These are phyloP conservation scores for Aspergillus puulaauensis DNA, from an alignment of 2,329 filamentous ascomycete species.

Conservation along the genomic window DNA sequence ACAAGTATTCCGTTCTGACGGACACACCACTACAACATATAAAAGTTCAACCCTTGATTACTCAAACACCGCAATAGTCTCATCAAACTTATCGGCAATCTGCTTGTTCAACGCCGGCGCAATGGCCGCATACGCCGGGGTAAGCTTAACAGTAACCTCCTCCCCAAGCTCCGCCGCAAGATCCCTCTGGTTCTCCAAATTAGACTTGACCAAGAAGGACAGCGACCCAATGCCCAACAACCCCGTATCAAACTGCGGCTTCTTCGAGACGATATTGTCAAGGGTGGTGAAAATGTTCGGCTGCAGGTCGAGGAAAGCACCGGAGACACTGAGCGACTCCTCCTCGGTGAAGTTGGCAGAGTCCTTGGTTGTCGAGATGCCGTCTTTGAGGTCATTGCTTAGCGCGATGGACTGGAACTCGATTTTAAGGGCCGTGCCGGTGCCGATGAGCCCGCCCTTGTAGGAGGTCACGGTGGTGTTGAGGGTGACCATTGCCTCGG, in stretches of 20 bases:
- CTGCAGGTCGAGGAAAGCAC: slow-evolving; percentile 15
- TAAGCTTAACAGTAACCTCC: slow-evolving; percentile 15
- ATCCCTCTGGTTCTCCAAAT: slow-evolving; percentile 15
- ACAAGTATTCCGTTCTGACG: too few species aligned
- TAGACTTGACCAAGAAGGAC: slow-evolving; percentile 16
- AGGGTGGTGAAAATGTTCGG: slow-evolving; percentile 20
- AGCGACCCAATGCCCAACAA: slow-evolving; percentile 19
- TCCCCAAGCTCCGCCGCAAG: slow-evolving; percentile 15
- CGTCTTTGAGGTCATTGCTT: slow-evolving; percentile 11
- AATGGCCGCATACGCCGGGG: slow-evolving; percentile 13
- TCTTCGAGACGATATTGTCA: slow-evolving; percentile 18
- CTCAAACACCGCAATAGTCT: slow-evolving; percentile 15
- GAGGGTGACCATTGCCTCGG: slow-evolving; percentile 15
- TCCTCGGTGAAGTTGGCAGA: slow-evolving; percentile 18
- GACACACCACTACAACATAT: too few species aligned
- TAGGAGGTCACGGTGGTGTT: slow-evolving; percentile 19
- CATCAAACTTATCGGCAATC: slow-evolving; percentile 17
- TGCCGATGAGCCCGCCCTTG: slow-evolving; percentile 15
- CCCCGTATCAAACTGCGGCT: slow-evolving; percentile 18
- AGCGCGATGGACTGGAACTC: slow-evolving; percentile 14
- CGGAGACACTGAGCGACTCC: slow-evolving; percentile 16
- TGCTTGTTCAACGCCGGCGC: slow-evolving; percentile 17
- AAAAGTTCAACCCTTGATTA: neutral
- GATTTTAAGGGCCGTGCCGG: slow-evolving; percentile 17
- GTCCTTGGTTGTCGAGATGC: slow-evolving; percentile 4